Conservation (phyloP, 1,139 yeast genomes). For the Arxiozyma telluris region DNA sequence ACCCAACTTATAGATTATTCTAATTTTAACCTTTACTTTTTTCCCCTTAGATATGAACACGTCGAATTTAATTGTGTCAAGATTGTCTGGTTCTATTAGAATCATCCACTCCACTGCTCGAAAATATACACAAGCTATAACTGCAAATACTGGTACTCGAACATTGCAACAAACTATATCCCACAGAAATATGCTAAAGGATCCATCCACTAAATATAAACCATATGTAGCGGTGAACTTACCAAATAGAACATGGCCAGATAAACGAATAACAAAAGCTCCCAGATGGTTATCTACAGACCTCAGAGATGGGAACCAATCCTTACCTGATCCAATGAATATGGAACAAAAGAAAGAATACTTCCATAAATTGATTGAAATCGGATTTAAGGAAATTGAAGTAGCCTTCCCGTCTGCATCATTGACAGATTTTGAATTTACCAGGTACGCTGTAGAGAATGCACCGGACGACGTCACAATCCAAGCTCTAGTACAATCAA, state of each 20-base stretch:
- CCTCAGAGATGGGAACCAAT: conserved; percentile 93
- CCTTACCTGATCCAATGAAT: conserved; percentile 95
- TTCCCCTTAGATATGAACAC: no score
- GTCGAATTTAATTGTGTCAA: no score
- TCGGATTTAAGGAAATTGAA: conserved; percentile 95
- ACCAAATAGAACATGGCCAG: conserved; percentile 84
- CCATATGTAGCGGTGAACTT: conserved; percentile 59
- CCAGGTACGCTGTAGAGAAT: conserved; percentile 81
- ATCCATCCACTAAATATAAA: conserved; percentile 71
- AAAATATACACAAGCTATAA: not conserved
- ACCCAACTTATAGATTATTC: no score
- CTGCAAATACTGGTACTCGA: not conserved
- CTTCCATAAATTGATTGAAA: conserved; percentile 74
- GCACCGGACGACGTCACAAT: conserved; percentile 91
- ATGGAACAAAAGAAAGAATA: conserved; percentile 81
- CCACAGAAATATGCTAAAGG: conserved; percentile 46
- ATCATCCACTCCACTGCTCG: no score
- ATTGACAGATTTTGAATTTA: conserved; percentile 92
- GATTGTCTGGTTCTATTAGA: no score
- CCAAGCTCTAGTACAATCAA: conserved; percentile 86
- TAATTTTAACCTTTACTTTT: no score
- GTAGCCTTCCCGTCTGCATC: conserved; percentile 96
- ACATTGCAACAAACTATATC: not conserved
- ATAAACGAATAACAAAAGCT: conserved; percentile 59
- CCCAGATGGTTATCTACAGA: conserved; percentile 97